Evolutionary conservation across 2,329 filamentous ascomycete species (phyloP), one percentile per base, ranked within the genome.

Genomic region (Emmonsiellopsis sp.): DNA sequence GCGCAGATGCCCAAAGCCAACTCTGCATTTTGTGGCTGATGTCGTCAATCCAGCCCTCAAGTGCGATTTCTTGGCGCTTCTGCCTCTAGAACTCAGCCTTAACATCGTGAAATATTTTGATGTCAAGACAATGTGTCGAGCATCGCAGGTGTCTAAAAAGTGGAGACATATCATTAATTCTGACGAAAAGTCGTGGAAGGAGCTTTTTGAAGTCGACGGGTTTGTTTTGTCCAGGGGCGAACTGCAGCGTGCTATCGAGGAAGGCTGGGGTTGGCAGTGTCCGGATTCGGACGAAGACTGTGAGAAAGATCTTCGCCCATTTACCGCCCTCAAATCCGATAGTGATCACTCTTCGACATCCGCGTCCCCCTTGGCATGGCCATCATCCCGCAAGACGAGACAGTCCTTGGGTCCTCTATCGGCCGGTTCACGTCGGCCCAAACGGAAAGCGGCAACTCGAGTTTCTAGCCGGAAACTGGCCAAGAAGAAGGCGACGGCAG

Each of bases 191-290:
- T 89, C 91, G 11, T 98, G 93, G 93, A 97, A 94, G 71, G 87
- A 91, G 58, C 76, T 96, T 1, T 84, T 98, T 42, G 90, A 95
- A 57, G 78, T 77, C 1, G 90, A 96, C 66, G 89, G 89, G 0
- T 96, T 88, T 68, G 75, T 75, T 31, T 75, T 98, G 1, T 85
- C 89, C 0, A 77, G 84, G 0, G 89, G 88, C 15, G 93, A 98
- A 69, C 77, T 98, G 26, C 84, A 89, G 59, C 85, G 85, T 61
- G 91, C 93, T 32, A 90, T 97, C 53, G 76, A 78, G 42, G 89
- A 97, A 73, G 93, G 93, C 11, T 98, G 93, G 93, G 93, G 91
- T 11, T 98, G 93, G 90, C 93, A 98, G 67, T 89, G 92, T 65
- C 89, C 91, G 0, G 80, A 83, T 53, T 87, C 86, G 0, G 70